phyloP scores from a whole-genome alignment of 176 grass and related monocot genomes.

The Miscanthus lutarioriparius region DNA sequence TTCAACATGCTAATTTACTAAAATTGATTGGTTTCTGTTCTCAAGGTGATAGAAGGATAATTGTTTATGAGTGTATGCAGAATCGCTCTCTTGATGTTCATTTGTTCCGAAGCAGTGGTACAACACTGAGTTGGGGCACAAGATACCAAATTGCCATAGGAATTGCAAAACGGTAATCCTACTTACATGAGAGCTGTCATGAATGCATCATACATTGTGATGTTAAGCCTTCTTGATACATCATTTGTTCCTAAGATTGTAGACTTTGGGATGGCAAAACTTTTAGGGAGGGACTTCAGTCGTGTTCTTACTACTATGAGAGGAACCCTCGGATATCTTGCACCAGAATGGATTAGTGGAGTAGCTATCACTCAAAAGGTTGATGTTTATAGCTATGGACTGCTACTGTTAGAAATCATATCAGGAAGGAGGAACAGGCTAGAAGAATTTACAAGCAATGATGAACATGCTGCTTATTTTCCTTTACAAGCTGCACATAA shows the following conservation, averaged over 20 bases:
- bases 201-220: conserved; percentile 1
- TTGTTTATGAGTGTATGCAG: conserved; percentile 4
- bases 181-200: neutral
- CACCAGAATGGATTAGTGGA: neutral
- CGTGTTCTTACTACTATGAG: neutral
- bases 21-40: conserved; percentile 12
- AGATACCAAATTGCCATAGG: neutral
- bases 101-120: conserved; percentile 1
- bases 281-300: neutral
- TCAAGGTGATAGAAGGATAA: neutral
- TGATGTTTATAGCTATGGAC: conserved; percentile 3
- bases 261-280: conserved; percentile 11
- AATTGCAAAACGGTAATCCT: neutral
- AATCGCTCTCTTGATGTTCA: neutral
- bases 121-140: neutral
- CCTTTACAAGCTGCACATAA: neutral
- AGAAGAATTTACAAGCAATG: neutral
- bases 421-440: neutral
- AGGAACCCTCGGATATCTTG: neutral
- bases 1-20: conserved; percentile 8
- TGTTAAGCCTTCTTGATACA: neutral
- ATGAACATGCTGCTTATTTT: neutral
- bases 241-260: neutral
- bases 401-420: neutral
- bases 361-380: conserved; percentile 4